Conservation (phyloP, 225 moss, liverwort and hornwort species). For the Takakia lepidozioides region DNA sequence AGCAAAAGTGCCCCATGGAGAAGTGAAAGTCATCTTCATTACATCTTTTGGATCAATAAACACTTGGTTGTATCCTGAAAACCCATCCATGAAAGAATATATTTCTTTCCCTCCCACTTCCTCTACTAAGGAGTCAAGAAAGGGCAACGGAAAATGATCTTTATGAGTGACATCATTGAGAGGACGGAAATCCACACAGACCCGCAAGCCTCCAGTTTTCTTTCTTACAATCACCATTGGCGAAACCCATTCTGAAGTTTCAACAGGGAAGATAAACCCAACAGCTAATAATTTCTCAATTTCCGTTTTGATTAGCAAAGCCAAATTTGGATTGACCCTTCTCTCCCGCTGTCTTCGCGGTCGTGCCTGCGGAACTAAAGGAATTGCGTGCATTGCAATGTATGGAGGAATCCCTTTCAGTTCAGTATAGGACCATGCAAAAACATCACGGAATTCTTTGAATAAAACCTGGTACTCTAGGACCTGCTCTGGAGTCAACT, state of each 20-base stretch:
- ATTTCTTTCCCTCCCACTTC: constrained; percentile 3
- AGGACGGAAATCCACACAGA: constrained; percentile 2
- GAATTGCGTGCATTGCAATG: too few species aligned
- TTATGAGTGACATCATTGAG: constrained; percentile 3
- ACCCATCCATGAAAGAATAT: constrained; percentile 9
- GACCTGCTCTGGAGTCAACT: too few species aligned
- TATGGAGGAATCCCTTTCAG: too few species aligned
- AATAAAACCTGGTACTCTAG: too few species aligned
- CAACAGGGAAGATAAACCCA: too few species aligned
- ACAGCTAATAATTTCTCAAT: too few species aligned
- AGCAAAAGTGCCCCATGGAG: constrained; percentile 8
- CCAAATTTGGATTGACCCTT: too few species aligned
- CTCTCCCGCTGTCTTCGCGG: too few species aligned
- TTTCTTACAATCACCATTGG: constrained; percentile 8
- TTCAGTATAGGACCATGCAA: too few species aligned
- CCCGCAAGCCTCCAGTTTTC: constrained; percentile 4
- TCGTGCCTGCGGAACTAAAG: too few species aligned
- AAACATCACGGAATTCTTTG: too few species aligned
- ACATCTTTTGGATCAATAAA: not conserved
- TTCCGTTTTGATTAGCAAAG: too few species aligned
- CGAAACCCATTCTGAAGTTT: constrained; percentile 4
- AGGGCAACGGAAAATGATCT: constrained; percentile 4
- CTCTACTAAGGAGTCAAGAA: constrained; percentile 1
- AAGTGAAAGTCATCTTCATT: not conserved
- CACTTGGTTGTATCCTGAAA: constrained; percentile 4